These are phyloP conservation scores for Tolypocladium endophyticum DNA, from an alignment of 2,329 filamentous ascomycete species.

Conservation along the genomic window DNA sequence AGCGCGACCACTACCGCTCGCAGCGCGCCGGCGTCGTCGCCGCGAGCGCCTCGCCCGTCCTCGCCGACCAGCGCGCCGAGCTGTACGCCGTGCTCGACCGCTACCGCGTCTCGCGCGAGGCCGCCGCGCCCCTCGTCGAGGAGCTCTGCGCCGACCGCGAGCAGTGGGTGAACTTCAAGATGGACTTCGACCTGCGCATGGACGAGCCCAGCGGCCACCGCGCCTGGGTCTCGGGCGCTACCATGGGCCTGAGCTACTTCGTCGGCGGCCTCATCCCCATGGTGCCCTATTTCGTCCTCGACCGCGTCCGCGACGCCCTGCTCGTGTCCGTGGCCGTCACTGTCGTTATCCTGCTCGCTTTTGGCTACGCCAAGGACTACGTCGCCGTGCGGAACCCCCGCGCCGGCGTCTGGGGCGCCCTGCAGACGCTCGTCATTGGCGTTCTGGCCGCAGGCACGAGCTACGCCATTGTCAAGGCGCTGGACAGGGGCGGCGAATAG, in stretches of 20 bases:
- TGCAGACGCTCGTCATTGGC: conserved; percentile 56
- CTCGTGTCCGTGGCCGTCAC: conserved; percentile 51
- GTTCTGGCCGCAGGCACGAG: conserved; percentile 56
- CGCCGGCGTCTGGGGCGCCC: conserved; percentile 46
- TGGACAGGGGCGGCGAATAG: conserved; percentile 26
- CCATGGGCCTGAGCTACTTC: conserved; percentile 59
- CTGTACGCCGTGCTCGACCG: conserved; percentile 39
- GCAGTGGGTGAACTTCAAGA: conserved; percentile 46
- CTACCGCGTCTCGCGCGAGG: conserved; percentile 35
- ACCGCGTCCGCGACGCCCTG: conserved; percentile 35
- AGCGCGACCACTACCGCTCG: conserved; percentile 38
- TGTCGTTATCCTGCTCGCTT: conserved; percentile 47
- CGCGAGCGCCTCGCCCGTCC: conserved; percentile 28
- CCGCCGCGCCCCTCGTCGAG: conserved; percentile 34
- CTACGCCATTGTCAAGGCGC: conserved; percentile 49
- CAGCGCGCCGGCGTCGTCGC: conserved; percentile 34
- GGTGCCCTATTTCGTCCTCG: conserved; percentile 56
- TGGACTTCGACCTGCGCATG: conserved; percentile 45
- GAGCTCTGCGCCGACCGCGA: conserved; percentile 36
- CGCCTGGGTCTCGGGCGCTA: conserved; percentile 47
- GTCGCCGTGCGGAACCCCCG: conserved; percentile 39
- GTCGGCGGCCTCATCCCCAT: conserved; percentile 62
- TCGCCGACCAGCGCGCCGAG: conserved; percentile 33
- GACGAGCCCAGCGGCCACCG: conserved; percentile 31
- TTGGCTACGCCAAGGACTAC: conserved; percentile 56